A percentile compares a stretch with the other conserved stretches of the same genome.
These are phyloP conservation scores for Thalassia testudinum DNA, from an alignment of 116 monocot species.

Conservation along the genomic window DNA sequence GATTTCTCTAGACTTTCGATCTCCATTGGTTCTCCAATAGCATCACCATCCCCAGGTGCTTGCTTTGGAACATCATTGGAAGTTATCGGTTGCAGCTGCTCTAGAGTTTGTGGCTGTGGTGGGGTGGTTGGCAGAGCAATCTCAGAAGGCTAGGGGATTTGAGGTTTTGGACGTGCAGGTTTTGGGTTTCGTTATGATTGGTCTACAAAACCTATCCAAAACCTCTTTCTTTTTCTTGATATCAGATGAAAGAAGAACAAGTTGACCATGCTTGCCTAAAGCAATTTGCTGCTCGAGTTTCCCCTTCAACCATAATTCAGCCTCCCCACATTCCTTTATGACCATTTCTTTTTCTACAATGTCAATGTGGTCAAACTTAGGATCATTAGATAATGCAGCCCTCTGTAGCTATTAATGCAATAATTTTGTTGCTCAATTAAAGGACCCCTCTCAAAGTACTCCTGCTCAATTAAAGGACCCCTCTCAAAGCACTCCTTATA, in stretches of 20 bases:
- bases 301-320: constrained; percentile 74
- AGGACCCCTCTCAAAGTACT: constrained; percentile 54
- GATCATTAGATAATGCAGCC: constrained; percentile 76
- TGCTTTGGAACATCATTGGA: not conserved
- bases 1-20: not conserved
- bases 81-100: not conserved
- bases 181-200: constrained; percentile 71
- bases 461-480: constrained; percentile 43
- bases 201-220: constrained; percentile 53
- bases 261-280: constrained; percentile 72
- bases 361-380: constrained; percentile 87
- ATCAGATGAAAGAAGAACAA: no score
- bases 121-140: constrained; percentile 4
- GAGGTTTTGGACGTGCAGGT: constrained; percentile 47
- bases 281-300: constrained; percentile 65
- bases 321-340: constrained; percentile 57
- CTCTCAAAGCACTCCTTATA: constrained; percentile 64
- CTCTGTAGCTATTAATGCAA: constrained; percentile 75
- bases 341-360: constrained; percentile 85
- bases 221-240: no score
- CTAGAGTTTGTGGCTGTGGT: not conserved
- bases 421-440: constrained; percentile 38
- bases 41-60: not conserved
- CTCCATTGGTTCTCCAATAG: not conserved
- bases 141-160: constrained; percentile 24